Evolutionary conservation across 441 rosid species (phyloP), one percentile per base, ranked within the genome.

Genomic region (Erodium texanum): DNA sequence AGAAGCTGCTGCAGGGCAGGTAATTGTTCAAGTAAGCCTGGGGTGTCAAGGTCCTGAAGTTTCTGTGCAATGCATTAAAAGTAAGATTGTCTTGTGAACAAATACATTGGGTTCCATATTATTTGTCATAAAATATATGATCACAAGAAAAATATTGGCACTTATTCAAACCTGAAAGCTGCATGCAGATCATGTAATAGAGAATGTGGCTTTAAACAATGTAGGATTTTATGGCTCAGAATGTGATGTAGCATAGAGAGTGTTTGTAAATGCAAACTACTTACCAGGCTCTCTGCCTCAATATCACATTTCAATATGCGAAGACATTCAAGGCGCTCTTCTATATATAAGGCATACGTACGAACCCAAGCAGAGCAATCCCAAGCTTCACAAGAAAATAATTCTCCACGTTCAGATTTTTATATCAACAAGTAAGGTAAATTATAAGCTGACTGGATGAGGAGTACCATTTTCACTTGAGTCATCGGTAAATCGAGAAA

Each of bases 291-390:
- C 52, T 74, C 76, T 65, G 43, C 76, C 61, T 70, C 77, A 14
- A 80, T 62, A 62, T 84, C 82, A 71, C 80, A 82, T 59, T 74
- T 74, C 79, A 82, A 59, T 20, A 50, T 27, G n/a, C 70, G 66
- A 62, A 64, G 74, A 56, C 84, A 82, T 67, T 78, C 80, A 22
- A 80, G 69, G 7, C 71, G 70, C 69, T 80, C 85, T 65, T 84
- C 82, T n/a, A 84, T 74, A 73, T 70, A 82, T 58, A 82, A 66
- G 12, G 83, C 84, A 68, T 84, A 84, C 14, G 69, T 6, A 5
- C 80, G 82, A 70, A 84, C 66, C 87, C 85, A 80, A 24, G 76
- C 80, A 58, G 87, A 84, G 36, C 68, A 82, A 16, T 80, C 82
- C 87, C 87, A 80, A 54, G 85, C 85, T 84, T 66, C 64, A 71